Conservation (phyloP, 2,329 filamentous ascomycete genomes). For the Achaetomium macrosporum region DNA sequence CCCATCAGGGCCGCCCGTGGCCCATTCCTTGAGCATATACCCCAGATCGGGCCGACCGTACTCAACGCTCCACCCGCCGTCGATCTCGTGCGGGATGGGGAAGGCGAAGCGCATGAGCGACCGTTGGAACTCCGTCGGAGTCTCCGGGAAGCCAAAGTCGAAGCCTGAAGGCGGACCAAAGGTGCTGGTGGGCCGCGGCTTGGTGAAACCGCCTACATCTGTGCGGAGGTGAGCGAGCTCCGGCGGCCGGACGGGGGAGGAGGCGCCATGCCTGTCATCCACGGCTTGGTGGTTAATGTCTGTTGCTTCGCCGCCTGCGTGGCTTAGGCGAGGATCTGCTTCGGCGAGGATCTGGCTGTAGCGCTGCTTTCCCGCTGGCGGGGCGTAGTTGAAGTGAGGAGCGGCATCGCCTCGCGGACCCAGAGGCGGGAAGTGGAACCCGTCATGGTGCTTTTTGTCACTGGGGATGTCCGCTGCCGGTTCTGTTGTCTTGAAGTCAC, state of each 20-base stretch:
- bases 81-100: conserved; percentile 59
- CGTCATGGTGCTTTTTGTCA: conserved; percentile 32
- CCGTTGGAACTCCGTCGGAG: conserved; percentile 83
- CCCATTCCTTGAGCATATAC: conserved; percentile 79
- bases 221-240: conserved; percentile 55
- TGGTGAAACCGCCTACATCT: conserved; percentile 30
- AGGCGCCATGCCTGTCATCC: conserved; percentile 9
- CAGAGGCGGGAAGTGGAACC: conserved; percentile 55
- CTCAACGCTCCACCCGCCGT: conserved; percentile 84
- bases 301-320: conserved; percentile 12
- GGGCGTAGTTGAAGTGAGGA: conserved; percentile 56
- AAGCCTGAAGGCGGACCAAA: conserved; percentile 59
- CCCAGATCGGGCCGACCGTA: conserved; percentile 86
- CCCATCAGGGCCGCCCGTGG: conserved; percentile 61
- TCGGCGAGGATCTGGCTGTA: conserved; percentile 28
- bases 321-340: conserved; percentile 19
- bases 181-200: conserved; percentile 46
- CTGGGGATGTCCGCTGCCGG: conserved; percentile 23
- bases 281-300: conserved; percentile 2
- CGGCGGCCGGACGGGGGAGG: conserved; percentile 36
- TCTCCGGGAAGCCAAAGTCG: conserved; percentile 75
- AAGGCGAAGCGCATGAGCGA: conserved; percentile 88
- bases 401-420: conserved; percentile 39
- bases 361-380: conserved; percentile 34
- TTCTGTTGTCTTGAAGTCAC: conserved; percentile 34